Percentiles rank a stretch among this genome's conserved stretches.
These are phyloP conservation scores for Zancudomyces culisetae DNA, from an alignment of 371 early-diverging fungal genomes.

Conservation along the genomic window DNA sequence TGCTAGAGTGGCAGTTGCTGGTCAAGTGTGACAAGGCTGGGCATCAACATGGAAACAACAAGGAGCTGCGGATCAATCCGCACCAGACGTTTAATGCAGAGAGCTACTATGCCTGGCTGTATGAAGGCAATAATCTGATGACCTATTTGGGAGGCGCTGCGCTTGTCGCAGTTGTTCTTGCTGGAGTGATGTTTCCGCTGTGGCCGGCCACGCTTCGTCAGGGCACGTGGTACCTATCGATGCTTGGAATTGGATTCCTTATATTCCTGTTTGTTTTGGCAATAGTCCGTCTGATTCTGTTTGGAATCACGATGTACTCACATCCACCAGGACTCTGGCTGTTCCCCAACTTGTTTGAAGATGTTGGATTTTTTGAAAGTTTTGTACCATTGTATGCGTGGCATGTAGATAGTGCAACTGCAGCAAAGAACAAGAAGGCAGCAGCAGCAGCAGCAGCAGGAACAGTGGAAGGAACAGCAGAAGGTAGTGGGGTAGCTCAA, in stretches of 20 bases:
- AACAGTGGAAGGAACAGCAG: too few species aligned
- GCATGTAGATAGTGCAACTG: constrained; percentile 39
- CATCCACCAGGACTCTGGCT: constrained; percentile 91
- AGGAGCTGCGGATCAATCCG: constrained; percentile 35
- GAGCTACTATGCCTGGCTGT: constrained; percentile 87
- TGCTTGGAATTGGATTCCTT: constrained; percentile 67
- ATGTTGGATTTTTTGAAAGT: constrained; percentile 92
- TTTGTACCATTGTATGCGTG: constrained; percentile 94
- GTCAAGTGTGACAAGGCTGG: constrained; percentile 24
- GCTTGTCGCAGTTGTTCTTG: constrained; percentile 58
- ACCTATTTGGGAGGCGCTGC: constrained; percentile 53
- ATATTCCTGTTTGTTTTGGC: constrained; percentile 80
- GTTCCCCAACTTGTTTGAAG: constrained; percentile 98
- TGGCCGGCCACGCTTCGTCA: constrained; percentile 80
- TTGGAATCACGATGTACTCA: constrained; percentile 51
- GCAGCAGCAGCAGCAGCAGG: not conserved
- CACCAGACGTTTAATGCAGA: constrained; percentile 58
- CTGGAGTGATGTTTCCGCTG: constrained; percentile 93
- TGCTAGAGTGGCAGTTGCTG: constrained; percentile 27
- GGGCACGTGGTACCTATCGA: constrained; percentile 82
- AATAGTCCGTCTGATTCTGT: constrained; percentile 78
- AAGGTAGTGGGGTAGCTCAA: too few species aligned
- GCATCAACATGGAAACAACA: constrained; percentile 8
- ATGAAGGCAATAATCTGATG: constrained; percentile 69
- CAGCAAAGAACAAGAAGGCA: not conserved